Evolutionary conservation across 345 rosid genomes (phyloP), one percentile per base, ranked within the genome.

Genomic region (Viola odorata): DNA sequence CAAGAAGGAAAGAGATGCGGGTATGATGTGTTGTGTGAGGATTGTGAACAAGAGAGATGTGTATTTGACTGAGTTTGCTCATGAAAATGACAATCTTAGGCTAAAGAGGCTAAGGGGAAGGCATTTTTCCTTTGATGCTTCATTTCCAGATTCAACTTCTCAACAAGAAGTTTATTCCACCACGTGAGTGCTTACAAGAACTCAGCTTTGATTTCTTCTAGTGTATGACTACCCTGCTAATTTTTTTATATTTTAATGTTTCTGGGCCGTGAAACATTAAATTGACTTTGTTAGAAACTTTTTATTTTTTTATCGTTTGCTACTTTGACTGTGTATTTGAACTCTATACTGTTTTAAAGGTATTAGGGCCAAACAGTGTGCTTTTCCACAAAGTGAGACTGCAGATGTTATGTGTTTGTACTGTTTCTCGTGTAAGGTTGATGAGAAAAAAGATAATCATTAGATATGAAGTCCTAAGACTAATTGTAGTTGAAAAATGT

Each of bases 81-180:
- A 77, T 54, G 98, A 91, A 62, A 81, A 87, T 37, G 96, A 91
- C 63, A 86, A 89, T 66, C 82, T 91, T 50, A 77, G 95, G 86
- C 83, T 91, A 7, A 91, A 89, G 73, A 85, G 98, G 79, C 85
- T 91, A 47, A 82, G 84, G 12, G 96, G 96, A 8, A 80, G 95
- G 56, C 95, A 91, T 80, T 91, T 89, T 74, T 71, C 92, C 42
- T 91, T 89, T 40, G 98, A 91, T 75, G 81, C 95, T 66, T 82
- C 91, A 0, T 91, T 91, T 62, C 89, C 96, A 3, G 95, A 87
- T 72, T 74, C 91, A 7, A 71, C 92, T 3, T 64, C 87, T 55
- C 96, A 91, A 57, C 84, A 73, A 42, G 86, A 91, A 71, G 98
- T 91, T 39, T 91, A 91, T 69, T 84, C 89, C 65, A 77, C 92